A percentile compares a stretch with the other conserved stretches of the same genome.
Evolutionary conservation across 1,284 basidiomycete species (phyloP).

Genomic region (Marasmius tenuissimus): DNA sequence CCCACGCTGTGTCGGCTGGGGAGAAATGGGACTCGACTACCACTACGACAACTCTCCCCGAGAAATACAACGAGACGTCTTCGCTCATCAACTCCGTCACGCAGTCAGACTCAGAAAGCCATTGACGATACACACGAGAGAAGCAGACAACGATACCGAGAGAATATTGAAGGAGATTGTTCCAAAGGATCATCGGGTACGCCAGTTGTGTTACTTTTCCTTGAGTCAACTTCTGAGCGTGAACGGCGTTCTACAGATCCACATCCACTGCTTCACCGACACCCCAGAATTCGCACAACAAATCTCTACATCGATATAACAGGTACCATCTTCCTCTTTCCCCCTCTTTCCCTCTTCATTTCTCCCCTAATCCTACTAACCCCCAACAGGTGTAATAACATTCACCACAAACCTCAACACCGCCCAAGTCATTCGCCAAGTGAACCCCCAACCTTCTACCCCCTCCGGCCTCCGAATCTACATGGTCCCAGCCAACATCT

Average conservation of each 20-base stretch:
- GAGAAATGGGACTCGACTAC: slow-evolving; percentile 84
- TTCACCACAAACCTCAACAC: slow-evolving; percentile 74
- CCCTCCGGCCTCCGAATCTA: slow-evolving; percentile 56
- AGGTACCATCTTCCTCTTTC: slow-evolving; percentile 36
- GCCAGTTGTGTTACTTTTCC: slow-evolving; percentile 9
- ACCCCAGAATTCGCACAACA: slow-evolving; percentile 67
- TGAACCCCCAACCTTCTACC: slow-evolving; percentile 31
- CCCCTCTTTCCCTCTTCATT: not conserved
- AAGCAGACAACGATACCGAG: slow-evolving; percentile 80
- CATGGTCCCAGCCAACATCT: slow-evolving; percentile 78
- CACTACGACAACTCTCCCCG: slow-evolving; percentile 78
- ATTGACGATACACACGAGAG: slow-evolving; percentile 77
- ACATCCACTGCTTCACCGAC: slow-evolving; percentile 83
- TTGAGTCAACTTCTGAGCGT: not conserved
- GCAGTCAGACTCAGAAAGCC: slow-evolving; percentile 71
- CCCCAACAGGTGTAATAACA: slow-evolving; percentile 65
- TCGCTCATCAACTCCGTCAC: slow-evolving; percentile 63
- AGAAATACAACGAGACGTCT: slow-evolving; percentile 62
- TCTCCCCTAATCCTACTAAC: slow-evolving; percentile 2
- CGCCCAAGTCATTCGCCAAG: slow-evolving; percentile 52
- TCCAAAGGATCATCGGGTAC: slow-evolving; percentile 65
- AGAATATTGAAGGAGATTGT: slow-evolving; percentile 71
- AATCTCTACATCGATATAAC: slow-evolving; percentile 82
- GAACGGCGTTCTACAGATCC: slow-evolving; percentile 67
- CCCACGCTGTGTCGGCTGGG: slow-evolving; percentile 80